Percentiles rank a stretch among this genome's conserved stretches.
phyloP scores from a whole-genome alignment of 2,329 filamentous ascomycete genomes.

The Sarocladium brachiariae region DNA sequence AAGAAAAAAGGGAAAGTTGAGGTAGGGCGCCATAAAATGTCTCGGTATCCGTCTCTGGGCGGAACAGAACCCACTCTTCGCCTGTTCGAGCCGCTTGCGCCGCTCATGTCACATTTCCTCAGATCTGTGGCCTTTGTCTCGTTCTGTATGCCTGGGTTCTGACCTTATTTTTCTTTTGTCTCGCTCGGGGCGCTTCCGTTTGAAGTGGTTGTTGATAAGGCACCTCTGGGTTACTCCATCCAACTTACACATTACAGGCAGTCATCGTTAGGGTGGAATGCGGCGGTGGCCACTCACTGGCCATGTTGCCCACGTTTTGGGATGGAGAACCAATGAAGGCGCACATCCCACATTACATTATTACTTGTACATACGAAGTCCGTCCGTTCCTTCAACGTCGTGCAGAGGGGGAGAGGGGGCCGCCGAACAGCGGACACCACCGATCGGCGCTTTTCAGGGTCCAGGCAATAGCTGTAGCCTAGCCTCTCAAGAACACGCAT shows the following conservation, averaged over 20 bases:
- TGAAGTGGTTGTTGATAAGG: neutral
- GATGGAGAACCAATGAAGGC: neutral
- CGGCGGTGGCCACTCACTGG: neutral
- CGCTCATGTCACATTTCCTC: neutral
- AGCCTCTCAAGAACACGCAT: neutral
- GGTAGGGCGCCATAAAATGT: slow-evolving; percentile 1
- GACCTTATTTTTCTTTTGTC: neutral
- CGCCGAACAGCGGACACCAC: too few species aligned
- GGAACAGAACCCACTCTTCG: neutral
- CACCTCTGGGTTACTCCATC: neutral
- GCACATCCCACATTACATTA: too few species aligned
- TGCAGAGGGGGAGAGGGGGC: too few species aligned
- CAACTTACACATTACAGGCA: neutral
- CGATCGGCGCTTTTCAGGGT: slow-evolving; percentile 8
- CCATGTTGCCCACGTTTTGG: neutral
- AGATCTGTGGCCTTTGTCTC: too few species aligned
- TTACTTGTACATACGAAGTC: too few species aligned
- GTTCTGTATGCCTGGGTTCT: neutral
- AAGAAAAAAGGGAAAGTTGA: neutral
- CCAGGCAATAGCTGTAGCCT: too few species aligned
- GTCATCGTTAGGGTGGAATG: neutral
- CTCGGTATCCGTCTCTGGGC: slow-evolving; percentile 2
- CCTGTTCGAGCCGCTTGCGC: neutral
- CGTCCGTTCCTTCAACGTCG: too few species aligned
- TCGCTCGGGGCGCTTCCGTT: neutral